A percentile compares a stretch with the other conserved stretches of the same genome.
Evolutionary conservation across 2,329 filamentous ascomycete genomes (phyloP).

Genomic region (Cryphonectria japonica): DNA sequence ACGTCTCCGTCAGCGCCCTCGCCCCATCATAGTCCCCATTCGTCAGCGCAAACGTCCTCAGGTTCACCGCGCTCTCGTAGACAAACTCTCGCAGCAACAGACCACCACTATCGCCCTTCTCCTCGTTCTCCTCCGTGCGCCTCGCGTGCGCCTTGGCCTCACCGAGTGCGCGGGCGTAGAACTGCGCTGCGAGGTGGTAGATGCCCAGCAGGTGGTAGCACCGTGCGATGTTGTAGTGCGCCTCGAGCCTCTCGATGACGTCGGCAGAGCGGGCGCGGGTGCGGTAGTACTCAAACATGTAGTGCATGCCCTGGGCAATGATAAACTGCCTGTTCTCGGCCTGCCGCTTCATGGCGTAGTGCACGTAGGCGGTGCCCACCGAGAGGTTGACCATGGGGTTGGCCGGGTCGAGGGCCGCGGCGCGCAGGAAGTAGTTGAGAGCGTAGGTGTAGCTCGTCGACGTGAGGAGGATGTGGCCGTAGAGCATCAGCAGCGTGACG

Average conservation of each 20-base stretch:
- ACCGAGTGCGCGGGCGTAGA: constrained; percentile 62
- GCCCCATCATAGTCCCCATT: constrained; percentile 66
- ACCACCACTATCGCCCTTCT: background rate
- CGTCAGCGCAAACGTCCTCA: constrained; percentile 69
- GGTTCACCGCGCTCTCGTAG: constrained; percentile 73
- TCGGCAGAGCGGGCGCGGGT: constrained; percentile 47
- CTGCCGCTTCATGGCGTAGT: constrained; percentile 87
- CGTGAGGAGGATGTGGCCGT: constrained; percentile 86
- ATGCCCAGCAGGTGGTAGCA: constrained; percentile 78
- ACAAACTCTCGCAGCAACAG: constrained; percentile 59
- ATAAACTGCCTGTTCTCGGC: constrained; percentile 88
- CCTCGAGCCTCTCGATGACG: constrained; percentile 66
- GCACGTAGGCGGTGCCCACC: constrained; percentile 82
- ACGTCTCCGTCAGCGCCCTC: constrained; percentile 62
- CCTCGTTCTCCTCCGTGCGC: constrained; percentile 14
- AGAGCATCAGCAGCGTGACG: constrained; percentile 80
- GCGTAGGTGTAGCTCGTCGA: constrained; percentile 84
- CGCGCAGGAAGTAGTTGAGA: constrained; percentile 80
- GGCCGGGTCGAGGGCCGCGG: constrained; percentile 71
- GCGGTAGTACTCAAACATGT: constrained; percentile 75
- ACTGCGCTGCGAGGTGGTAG: constrained; percentile 70
- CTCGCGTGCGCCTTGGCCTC: constrained; percentile 38
- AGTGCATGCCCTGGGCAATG: constrained; percentile 81
- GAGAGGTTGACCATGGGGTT: constrained; percentile 81
- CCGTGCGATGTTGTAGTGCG: constrained; percentile 79